Evolutionary conservation across 352 stramenopile genomes (phyloP).

Genomic region (Peronosclerospora sorghi): DNA sequence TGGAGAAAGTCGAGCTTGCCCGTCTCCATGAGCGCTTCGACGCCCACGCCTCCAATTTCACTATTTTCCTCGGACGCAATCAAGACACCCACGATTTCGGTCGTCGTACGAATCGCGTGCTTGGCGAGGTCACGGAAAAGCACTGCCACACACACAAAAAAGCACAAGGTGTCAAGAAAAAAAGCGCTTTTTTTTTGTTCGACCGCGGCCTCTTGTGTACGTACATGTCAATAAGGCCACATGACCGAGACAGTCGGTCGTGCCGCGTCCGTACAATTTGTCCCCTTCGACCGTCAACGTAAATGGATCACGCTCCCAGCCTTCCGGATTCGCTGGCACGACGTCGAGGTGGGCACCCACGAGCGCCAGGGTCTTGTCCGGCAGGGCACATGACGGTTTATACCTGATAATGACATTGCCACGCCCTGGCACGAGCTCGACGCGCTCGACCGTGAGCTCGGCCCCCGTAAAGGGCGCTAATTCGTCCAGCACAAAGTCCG

Average conservation of each 20-base stretch:
- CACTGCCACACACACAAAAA: slow-evolving; percentile 7
- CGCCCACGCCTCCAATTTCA: slow-evolving; percentile 76
- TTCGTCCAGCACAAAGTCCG: slow-evolving; percentile 78
- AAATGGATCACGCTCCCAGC: slow-evolving; percentile 85
- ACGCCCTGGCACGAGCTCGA: slow-evolving; percentile 75
- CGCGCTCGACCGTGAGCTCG: slow-evolving; percentile 53
- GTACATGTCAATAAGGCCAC: slow-evolving; percentile 85
- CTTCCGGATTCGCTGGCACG: slow-evolving; percentile 86
- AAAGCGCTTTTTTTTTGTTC: too few relatives aligned
- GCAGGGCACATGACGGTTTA: slow-evolving; percentile 24
- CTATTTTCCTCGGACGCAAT: slow-evolving; percentile 85
- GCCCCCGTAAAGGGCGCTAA: slow-evolving; percentile 70
- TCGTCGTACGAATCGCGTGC: slow-evolving; percentile 56
- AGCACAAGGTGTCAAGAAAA: not conserved
- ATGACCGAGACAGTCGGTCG: slow-evolving; percentile 89
- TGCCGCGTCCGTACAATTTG: slow-evolving; percentile 87
- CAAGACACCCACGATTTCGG: slow-evolving; percentile 79
- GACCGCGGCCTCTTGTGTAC: too few relatives aligned
- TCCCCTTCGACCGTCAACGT: slow-evolving; percentile 82
- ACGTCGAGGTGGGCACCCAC: slow-evolving; percentile 89
- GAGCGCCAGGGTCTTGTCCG: slow-evolving; percentile 79
- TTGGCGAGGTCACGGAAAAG: slow-evolving; percentile 70
- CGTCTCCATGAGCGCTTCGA: slow-evolving; percentile 82
- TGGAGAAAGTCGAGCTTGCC: slow-evolving; percentile 89
- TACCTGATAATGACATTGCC: slow-evolving; percentile 91